Evolutionary conservation across 768 basidiomycete species (phyloP), one percentile per base, ranked within the genome.

Genomic region (Lactifluus subvellereus): DNA sequence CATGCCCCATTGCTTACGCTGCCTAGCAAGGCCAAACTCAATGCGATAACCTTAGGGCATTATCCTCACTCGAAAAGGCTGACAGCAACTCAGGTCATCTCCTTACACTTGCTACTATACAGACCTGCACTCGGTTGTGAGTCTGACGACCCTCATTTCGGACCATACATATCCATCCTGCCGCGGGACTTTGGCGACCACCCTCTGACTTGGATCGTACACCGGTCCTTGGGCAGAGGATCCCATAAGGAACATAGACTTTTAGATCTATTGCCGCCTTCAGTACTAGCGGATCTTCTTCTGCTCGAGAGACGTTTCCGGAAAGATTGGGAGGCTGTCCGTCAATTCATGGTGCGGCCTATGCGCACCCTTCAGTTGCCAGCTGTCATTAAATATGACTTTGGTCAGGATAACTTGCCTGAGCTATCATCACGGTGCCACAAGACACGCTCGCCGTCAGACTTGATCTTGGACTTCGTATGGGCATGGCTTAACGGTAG

Each of bases 401-500:
- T 54, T 55, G 59, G 57, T 43, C 27, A 59, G 57, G 42, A 54
- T 47, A 51, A 43, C 40, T 37, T 51, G 50, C 58, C 64, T 48
- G 55, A 60, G 54, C 40, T 40, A 16, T 60, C 54, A 20, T 16
- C 37, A 55, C 42, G 27, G 48, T 61, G 13, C 33, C 53, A 37
- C 27, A 37, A 30, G 27, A 30, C 40, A 55, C 14, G 62, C 40
- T 42, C 27, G 18, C 51, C 43, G 11, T 64, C 65, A 30, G 57
- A 64, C 13, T 51, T 71, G 9, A 69, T 69, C 35, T 52, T 59
- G n/a, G 80, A 86, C 68, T 91, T 84, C 67, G 72, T 91, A 3
- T 97, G 95, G 93, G 93, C 83, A 1, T 98, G 95, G 94, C 79
- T 98, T 10, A 95, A 87, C 70, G 92, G 94, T 90, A 67, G 62